phyloP scores from a whole-genome alignment of 1,284 basidiomycete species.

The Heterobasidion occidentale region DNA sequence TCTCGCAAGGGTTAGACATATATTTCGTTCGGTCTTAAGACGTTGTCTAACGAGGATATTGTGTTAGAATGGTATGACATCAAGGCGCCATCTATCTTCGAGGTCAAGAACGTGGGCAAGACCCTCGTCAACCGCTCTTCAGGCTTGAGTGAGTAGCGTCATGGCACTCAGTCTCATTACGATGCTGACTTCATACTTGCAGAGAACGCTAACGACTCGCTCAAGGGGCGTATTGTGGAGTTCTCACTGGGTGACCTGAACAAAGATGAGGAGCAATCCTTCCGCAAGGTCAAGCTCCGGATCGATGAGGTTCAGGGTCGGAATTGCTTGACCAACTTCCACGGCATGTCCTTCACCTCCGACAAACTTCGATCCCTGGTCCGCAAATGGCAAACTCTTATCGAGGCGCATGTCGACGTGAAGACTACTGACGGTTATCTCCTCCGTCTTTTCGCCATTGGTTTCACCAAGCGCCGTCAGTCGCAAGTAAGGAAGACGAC shows the following conservation, averaged over 20 bases:
- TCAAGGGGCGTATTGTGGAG: constrained; percentile 97
- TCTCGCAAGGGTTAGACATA: constrained; percentile 81
- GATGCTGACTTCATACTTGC: constrained; percentile 1
- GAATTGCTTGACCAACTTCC: constrained; percentile 99
- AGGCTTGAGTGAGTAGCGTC: constrained; percentile 81
- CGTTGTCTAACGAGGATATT: constrained; percentile 1
- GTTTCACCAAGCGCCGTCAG: constrained; percentile 96
- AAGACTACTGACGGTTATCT: constrained; percentile 99
- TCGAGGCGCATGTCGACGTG: constrained; percentile 98
- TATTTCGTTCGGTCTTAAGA: not conserved
- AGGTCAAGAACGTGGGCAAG: constrained; percentile 96
- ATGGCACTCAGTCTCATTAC: not conserved
- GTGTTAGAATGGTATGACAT: constrained; percentile 95
- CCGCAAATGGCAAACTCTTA: constrained; percentile 99
- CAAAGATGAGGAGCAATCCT: constrained; percentile 99
- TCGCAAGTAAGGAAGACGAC: constrained; percentile 99
- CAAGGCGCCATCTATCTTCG: constrained; percentile 98
- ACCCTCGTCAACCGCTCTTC: constrained; percentile 98
- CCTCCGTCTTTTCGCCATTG: constrained; percentile 97
- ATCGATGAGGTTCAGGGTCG: constrained; percentile 98
- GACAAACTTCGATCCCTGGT: constrained; percentile 99
- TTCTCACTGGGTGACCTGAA: constrained; percentile 96
- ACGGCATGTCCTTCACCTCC: constrained; percentile 99
- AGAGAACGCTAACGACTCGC: constrained; percentile 99
- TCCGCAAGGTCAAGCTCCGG: constrained; percentile 99